Base-by-base conservation (phyloP, 1,284 basidiomycete genomes). In the Trichosporon coremiiforme region DNA sequence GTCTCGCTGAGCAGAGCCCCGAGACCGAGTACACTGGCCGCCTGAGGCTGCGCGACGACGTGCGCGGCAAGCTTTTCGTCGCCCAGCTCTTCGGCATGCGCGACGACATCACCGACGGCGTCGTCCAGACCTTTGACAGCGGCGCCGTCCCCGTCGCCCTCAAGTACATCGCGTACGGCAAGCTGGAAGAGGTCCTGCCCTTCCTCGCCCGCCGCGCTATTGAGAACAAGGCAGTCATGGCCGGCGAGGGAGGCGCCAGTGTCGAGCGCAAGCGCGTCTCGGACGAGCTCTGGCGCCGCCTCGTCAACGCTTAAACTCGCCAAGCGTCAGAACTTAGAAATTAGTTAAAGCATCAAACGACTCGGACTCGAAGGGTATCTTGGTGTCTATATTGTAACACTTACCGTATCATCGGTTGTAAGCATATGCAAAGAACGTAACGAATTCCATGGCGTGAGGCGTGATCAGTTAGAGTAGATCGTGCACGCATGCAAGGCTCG, bases 51-150 rank as follows among this genome's bases (percentile, higher is more conserved):
- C 72, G 72, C 53, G 64, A 64, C 33, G 68, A 67, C 53, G 70
- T 71, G 13, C 53, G 31, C 20, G 90, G 91, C 75, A 85, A 91
- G 71, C 83, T 95, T 41, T 86, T 89, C 41, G 86, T 96, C 73
- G 94, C 89, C 1, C 94, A 97, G 84, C 84, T 97, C 20, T 94
- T 91, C 77, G 94, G 94, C 8, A 94, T 95, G 92, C 88, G 89
- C 68, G 93, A 94, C 78, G 88, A 89, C 66, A 83, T 97, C 68
- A 92, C 92, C 4, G 86, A 91, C 74, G 86, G 88, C 71, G 85
- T 95, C 35, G 88, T 89, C 7, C 82, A 84, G 9, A 86, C 85
- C 57, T 89, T 89, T 22, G 85, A 84, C 64, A 86, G 88, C 4
- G 79, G 82, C 29, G 75, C 76, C 5, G 84, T 87, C 13, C 93